Evolutionary conservation across 257 asterid species (phyloP).

Genomic region (Scutellaria minor): DNA sequence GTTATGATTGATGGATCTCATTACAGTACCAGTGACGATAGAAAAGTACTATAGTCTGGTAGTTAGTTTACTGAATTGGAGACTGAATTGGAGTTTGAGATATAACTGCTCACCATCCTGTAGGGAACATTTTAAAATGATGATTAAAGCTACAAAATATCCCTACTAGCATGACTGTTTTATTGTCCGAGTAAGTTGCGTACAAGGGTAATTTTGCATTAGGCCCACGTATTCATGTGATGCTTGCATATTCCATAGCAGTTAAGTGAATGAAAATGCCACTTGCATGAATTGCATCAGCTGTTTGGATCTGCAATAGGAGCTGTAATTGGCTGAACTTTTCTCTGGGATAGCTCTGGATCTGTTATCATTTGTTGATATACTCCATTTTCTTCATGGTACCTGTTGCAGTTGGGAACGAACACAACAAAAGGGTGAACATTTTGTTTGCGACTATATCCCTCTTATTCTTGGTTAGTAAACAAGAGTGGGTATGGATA

Average conservation of each 20-base stretch:
- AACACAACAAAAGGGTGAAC: constrained; percentile 15
- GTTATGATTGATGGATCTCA: too few relatives aligned
- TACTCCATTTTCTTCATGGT: background rate
- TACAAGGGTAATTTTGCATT: background rate
- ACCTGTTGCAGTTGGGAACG: constrained; percentile 18
- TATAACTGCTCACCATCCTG: too few relatives aligned
- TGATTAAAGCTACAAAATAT: too few relatives aligned
- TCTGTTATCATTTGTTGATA: background rate
- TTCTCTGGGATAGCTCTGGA: constrained; percentile 3
- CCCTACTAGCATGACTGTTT: too few relatives aligned
- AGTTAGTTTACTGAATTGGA: too few relatives aligned
- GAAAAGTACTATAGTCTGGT: too few relatives aligned
- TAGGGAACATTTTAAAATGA: too few relatives aligned
- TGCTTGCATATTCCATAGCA: background rate
- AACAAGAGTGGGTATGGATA: constrained; percentile 42
- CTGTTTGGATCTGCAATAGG: constrained; percentile 26
- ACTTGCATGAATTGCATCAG: background rate
- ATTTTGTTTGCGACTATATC: background rate
- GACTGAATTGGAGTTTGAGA: too few relatives aligned
- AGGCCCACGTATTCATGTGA: background rate
- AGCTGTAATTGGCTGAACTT: constrained; percentile 8
- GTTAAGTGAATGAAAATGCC: constrained; percentile 4
- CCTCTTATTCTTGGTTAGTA: constrained; percentile 6
- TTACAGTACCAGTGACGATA: too few relatives aligned
- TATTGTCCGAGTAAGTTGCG: too few relatives aligned